phyloP scores from a whole-genome alignment of 2,329 filamentous ascomycete species.

The Xylariaceae sp. region DNA sequence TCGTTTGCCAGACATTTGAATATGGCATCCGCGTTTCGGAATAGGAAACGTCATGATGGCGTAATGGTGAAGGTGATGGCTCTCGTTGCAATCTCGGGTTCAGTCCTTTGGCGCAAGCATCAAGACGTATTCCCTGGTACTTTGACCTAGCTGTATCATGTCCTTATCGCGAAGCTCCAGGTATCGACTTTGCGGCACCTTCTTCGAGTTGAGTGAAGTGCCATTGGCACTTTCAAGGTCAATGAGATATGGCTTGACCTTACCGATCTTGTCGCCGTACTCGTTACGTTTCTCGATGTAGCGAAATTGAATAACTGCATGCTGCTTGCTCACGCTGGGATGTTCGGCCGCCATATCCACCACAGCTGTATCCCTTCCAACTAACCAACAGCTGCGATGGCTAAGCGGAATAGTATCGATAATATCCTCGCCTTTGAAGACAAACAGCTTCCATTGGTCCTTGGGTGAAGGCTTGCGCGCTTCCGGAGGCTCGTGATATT shows the following conservation, averaged over 20 bases:
- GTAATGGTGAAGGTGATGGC: constrained; percentile 1
- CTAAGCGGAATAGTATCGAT: constrained; percentile 82
- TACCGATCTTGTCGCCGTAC: constrained; percentile 81
- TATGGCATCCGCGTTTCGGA: neutral
- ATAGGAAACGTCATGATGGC: neutral
- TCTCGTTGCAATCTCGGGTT: constrained; percentile 15
- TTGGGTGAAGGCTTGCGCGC: constrained; percentile 83
- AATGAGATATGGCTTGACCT: constrained; percentile 85
- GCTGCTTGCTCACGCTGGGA: constrained; percentile 92
- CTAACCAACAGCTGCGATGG: constrained; percentile 84
- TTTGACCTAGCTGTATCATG: constrained; percentile 85
- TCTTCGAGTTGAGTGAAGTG: constrained; percentile 79
- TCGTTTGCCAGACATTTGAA: neutral
- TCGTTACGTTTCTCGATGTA: constrained; percentile 84
- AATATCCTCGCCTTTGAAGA: constrained; percentile 85
- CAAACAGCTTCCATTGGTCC: constrained; percentile 86
- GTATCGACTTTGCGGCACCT: constrained; percentile 77
- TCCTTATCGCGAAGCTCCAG: constrained; percentile 89
- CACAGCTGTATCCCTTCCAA: constrained; percentile 81
- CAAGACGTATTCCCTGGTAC: constrained; percentile 92
- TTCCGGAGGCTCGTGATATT: constrained; percentile 95
- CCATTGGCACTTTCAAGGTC: constrained; percentile 95
- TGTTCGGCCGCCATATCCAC: constrained; percentile 87
- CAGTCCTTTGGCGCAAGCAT: constrained; percentile 71
- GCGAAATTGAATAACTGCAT: constrained; percentile 93